Conservation (phyloP, 2,329 filamentous ascomycete genomes). For the Paradendryphiella salina region DNA sequence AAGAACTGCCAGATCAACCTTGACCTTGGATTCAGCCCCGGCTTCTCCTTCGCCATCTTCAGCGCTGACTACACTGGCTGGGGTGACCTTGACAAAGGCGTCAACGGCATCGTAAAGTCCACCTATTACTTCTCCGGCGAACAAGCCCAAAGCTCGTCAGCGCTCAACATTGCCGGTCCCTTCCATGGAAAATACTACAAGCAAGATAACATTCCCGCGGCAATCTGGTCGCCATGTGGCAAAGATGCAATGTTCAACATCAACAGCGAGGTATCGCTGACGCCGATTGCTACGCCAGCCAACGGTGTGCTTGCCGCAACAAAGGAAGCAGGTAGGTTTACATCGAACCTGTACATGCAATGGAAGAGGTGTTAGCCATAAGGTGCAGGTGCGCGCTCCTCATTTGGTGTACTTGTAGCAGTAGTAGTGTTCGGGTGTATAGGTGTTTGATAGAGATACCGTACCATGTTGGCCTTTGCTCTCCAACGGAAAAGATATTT, state of each 20-base stretch:
- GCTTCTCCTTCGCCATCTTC: conserved; percentile 45
- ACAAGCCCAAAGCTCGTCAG: conserved; percentile 29
- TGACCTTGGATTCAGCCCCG: conserved; percentile 39
- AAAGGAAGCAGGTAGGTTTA: conserved; percentile 34
- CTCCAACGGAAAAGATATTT: too few species aligned
- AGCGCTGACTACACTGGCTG: conserved; percentile 44
- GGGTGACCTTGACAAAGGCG: conserved; percentile 41
- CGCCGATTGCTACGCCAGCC: conserved; percentile 24
- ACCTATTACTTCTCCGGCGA: conserved; percentile 46
- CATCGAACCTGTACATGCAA: conserved; percentile 34
- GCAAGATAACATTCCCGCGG: conserved; percentile 45
- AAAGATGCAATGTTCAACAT: conserved; percentile 37
- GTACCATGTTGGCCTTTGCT: too few species aligned
- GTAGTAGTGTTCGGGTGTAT: background rate
- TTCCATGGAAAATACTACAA: conserved; percentile 51
- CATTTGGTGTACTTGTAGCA: background rate
- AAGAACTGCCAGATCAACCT: conserved; percentile 48
- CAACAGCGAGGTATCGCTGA: conserved; percentile 37
- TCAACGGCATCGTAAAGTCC: conserved; percentile 41
- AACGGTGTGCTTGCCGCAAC: conserved; percentile 34
- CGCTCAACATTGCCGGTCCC: conserved; percentile 46
- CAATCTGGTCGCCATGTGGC: conserved; percentile 40
- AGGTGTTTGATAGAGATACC: background rate
- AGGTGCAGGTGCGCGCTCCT: background rate
- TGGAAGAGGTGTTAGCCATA: conserved; percentile 41